Conservation (phyloP, 495 filamentous ascomycete genomes). For the Aspergillus sclerotiicarbonarius region DNA sequence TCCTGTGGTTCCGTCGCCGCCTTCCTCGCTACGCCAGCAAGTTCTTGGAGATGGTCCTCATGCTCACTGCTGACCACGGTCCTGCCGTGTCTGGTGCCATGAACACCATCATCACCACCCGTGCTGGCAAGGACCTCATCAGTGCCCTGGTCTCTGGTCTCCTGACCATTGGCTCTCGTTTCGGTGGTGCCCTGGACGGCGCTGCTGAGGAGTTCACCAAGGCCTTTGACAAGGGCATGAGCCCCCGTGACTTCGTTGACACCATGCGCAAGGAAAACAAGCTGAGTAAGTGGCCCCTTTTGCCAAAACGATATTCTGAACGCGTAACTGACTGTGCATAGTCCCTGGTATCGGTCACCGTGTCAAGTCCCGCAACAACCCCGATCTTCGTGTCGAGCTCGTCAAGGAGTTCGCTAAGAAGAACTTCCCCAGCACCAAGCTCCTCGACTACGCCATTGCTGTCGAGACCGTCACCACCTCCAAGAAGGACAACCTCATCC, state of each 20-base stretch:
- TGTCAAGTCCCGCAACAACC: slow-evolving; percentile 99
- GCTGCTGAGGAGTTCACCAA: slow-evolving; percentile 98
- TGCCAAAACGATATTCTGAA: background rate
- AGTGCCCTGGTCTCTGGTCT: slow-evolving; percentile 92
- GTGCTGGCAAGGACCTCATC: slow-evolving; percentile 98
- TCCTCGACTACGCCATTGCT: slow-evolving; percentile 96
- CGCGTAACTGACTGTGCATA: slow-evolving; percentile 36
- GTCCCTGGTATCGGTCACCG: slow-evolving; percentile 98
- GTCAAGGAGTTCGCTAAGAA: slow-evolving; percentile 98
- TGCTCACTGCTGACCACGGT: slow-evolving; percentile 99
- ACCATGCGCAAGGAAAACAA: slow-evolving; percentile 99
- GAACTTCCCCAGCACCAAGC: slow-evolving; percentile 94
- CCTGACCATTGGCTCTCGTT: slow-evolving; percentile 94
- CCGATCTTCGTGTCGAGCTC: slow-evolving; percentile 97
- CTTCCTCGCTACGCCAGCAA: slow-evolving; percentile 94
- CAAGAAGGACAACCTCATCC: slow-evolving; percentile 99
- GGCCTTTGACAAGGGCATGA: slow-evolving; percentile 96
- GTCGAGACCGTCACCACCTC: slow-evolving; percentile 98
- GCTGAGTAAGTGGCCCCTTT: slow-evolving; percentile 63
- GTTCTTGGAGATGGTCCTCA: slow-evolving; percentile 99
- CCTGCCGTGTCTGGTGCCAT: slow-evolving; percentile 98
- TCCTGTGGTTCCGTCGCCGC: slow-evolving; percentile 98
- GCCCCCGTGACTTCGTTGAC: slow-evolving; percentile 98
- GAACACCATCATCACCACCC: slow-evolving; percentile 99
- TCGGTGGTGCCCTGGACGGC: slow-evolving; percentile 97